phyloP scores from a whole-genome alignment of 257 asterid species.

The Solanum ossicruentum region DNA sequence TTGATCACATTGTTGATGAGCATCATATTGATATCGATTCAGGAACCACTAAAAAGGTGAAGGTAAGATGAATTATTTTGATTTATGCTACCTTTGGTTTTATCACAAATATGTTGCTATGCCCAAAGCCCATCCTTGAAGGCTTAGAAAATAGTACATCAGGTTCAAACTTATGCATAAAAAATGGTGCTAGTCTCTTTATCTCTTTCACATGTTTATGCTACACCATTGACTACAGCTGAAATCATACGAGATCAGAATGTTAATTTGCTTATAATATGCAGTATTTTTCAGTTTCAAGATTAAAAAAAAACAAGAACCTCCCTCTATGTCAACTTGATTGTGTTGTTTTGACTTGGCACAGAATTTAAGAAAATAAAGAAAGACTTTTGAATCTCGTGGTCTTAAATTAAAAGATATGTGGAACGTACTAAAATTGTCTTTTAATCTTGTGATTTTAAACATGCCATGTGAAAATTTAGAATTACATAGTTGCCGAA shows the following conservation, averaged over 20 bases:
- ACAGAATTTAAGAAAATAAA: background rate
- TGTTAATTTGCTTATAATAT: background rate
- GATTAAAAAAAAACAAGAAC: background rate
- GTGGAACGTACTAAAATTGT: background rate
- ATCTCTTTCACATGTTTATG: background rate
- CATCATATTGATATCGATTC: slow-evolving; percentile 66
- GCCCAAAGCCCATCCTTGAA: background rate
- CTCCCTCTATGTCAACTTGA: background rate
- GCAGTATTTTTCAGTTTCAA: background rate
- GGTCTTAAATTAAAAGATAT: background rate
- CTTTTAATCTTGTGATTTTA: background rate
- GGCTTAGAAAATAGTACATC: background rate
- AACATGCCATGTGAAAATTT: background rate
- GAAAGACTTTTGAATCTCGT: background rate
- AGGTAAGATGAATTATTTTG: slow-evolving; percentile 39
- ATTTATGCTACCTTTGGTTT: slow-evolving; percentile 5
- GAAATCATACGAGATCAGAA: background rate
- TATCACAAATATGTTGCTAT: background rate
- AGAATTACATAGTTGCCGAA: background rate
- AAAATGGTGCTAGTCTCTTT: background rate
- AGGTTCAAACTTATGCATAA: background rate
- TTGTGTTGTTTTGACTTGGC: background rate
- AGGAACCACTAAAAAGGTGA: slow-evolving; percentile 40
- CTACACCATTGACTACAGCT: background rate
- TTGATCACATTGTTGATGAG: slow-evolving; percentile 71